Evolutionary conservation across 2,329 filamentous ascomycete species (phyloP), one percentile per base, ranked within the genome.

Genomic region (Phyllosticta citrichinensis): DNA sequence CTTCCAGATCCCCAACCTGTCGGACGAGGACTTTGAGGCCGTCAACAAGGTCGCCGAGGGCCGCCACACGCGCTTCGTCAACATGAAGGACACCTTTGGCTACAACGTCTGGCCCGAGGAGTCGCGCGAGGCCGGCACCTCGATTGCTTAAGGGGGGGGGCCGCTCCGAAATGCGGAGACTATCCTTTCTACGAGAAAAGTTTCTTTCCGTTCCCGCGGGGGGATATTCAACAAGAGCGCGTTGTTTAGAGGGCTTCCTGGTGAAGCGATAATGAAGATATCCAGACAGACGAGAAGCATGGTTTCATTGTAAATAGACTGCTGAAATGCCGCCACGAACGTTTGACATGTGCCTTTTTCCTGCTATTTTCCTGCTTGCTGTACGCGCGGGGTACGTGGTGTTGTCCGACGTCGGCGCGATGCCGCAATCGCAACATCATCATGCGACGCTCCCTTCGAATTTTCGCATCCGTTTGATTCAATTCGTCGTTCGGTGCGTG

Each of bases 1-100:
- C 75, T 82, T 85, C 68, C 77, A 84, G 69, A 80, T 82, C 64
- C 84, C 85, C 30, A 74, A 82, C 68, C 76, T 89, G 62, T 74
- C 67, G 65, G 72, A 78, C 61, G 75, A 74, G 65, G 76, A 87
- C 65, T 81, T 86, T 67, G 76, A 79, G 63, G 83, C 80, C 14
- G 79, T 88, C 59, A 81, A 87, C 73, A 72, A 78, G 63, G 86
- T 89, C 8, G 85, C 86, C 0, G 79, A 83, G 70, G 83, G 84
- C 40, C 80, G 87, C 57, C 84, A 88, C 72, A 83, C 81, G 25
- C 83, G 87, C 47, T 90, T 91, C 68, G 87, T 91, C 62, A 89
- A 91, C 76, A 90, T 90, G 87, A 90, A 88, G 80, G 87, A 89
- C 65, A 88, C 85, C 1, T 90, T 90, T 72, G 87, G 87, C 6